Conservation (phyloP, 139 green algal species). For the Diplosphaera chodatii region DNA sequence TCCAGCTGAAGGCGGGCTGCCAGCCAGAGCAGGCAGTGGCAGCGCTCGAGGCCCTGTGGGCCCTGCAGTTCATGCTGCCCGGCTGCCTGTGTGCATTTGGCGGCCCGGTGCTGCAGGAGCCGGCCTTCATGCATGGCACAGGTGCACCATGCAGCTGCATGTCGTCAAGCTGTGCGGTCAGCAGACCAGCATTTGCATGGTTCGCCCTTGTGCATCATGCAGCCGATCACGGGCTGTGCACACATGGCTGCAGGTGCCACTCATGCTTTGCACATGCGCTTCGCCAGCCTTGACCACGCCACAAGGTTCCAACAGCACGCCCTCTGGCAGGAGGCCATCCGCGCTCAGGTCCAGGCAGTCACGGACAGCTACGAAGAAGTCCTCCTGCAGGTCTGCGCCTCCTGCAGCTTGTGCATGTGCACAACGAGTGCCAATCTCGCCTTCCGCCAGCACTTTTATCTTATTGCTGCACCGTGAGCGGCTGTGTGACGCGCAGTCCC, state of each 20-base stretch:
- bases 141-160: too few species aligned
- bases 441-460: too few species aligned
- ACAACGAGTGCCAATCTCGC: too few species aligned
- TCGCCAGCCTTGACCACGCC: background rate
- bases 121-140: background rate
- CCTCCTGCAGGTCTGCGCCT: background rate
- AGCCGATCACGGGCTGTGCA: too few species aligned
- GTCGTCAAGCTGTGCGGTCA: too few species aligned
- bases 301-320: background rate
- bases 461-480: too few species aligned
- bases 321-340: background rate
- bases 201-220: too few species aligned
- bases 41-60: slow-evolving; percentile 9
- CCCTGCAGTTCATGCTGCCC: background rate
- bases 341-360: background rate
- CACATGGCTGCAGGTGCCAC: too few species aligned
- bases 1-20: background rate
- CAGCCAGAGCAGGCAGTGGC: slow-evolving; percentile 7
- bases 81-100: background rate
- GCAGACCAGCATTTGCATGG: too few species aligned
- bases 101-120: background rate
- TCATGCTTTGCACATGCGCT: background rate
- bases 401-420: too few species aligned
- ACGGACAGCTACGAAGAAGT: background rate
- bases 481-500: too few species aligned